Percentiles rank a stretch among this genome's conserved stretches.
Conservation (phyloP, 306 rosid species). For the Citrullus mucosospermus region DNA sequence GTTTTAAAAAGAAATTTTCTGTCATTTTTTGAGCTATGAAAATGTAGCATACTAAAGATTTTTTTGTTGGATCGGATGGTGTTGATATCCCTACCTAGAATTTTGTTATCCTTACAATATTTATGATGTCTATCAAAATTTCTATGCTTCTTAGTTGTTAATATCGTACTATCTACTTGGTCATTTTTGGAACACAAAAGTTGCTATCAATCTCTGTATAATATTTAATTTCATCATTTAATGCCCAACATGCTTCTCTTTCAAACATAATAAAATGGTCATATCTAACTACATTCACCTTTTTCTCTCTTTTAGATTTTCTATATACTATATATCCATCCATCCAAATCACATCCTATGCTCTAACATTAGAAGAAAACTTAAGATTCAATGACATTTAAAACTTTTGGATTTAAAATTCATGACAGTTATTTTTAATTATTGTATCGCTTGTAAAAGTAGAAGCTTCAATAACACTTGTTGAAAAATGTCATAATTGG, state of each 20-base stretch:
- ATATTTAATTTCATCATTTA: not conserved
- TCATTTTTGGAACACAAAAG: conserved; percentile 8
- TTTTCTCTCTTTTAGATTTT: not conserved
- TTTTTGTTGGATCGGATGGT: too few relatives aligned
- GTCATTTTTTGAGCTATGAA: too few relatives aligned
- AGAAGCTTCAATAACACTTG: too few relatives aligned
- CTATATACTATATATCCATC: not conserved
- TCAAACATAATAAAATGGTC: not conserved
- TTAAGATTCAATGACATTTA: too few relatives aligned
- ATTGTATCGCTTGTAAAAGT: too few relatives aligned
- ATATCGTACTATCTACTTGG: conserved; percentile 7
- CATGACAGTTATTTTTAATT: too few relatives aligned
- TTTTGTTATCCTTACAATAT: not conserved
- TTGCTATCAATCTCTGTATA: not conserved
- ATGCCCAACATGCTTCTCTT: not conserved
- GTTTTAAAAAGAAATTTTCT: too few relatives aligned
- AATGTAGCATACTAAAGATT: too few relatives aligned
- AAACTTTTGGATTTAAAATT: too few relatives aligned
- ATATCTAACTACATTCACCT: not conserved
- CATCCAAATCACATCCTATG: not conserved
- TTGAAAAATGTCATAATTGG: too few relatives aligned
- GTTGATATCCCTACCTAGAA: not conserved
- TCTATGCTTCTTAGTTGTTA: not conserved
- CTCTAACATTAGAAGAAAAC: too few relatives aligned
- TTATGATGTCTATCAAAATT: not conserved